Evolutionary conservation across 495 filamentous ascomycete genomes (phyloP).

Genomic region (Penicillium salamii): DNA sequence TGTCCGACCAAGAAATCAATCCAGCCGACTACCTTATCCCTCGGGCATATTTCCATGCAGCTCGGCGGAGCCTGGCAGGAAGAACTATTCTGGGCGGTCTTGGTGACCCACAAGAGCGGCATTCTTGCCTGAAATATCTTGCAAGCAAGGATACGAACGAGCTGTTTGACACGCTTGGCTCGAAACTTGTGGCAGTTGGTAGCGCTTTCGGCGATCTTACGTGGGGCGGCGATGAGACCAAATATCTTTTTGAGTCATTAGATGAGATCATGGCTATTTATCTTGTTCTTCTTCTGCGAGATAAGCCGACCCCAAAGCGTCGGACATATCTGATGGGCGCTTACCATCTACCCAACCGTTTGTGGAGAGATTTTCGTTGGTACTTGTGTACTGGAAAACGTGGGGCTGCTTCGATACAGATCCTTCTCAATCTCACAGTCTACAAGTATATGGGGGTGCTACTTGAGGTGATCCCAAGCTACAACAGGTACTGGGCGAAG

Average conservation of each 20-base stretch:
- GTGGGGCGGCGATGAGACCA: not conserved
- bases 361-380: conserved; percentile 1
- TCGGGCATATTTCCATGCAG: not conserved
- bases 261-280: not conserved
- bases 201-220: not conserved
- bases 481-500: not conserved
- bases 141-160: not conserved
- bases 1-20: not conserved
- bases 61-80: not conserved
- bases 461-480: not conserved
- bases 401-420: not conserved
- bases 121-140: not conserved
- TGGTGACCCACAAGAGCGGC: not conserved
- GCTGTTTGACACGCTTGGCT: not conserved
- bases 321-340: not conserved
- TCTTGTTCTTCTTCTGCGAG: not conserved
- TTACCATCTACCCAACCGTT: not conserved
- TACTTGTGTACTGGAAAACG: not conserved
- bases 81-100: not conserved
- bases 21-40: not conserved
- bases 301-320: not conserved
- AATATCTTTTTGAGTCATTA: not conserved
- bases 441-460: conserved; percentile 1
- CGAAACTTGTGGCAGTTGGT: not conserved
- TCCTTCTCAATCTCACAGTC: not conserved